Base-by-base conservation (phyloP, 495 filamentous ascomycete genomes). In the Polyplosphaeria fusca region DNA sequence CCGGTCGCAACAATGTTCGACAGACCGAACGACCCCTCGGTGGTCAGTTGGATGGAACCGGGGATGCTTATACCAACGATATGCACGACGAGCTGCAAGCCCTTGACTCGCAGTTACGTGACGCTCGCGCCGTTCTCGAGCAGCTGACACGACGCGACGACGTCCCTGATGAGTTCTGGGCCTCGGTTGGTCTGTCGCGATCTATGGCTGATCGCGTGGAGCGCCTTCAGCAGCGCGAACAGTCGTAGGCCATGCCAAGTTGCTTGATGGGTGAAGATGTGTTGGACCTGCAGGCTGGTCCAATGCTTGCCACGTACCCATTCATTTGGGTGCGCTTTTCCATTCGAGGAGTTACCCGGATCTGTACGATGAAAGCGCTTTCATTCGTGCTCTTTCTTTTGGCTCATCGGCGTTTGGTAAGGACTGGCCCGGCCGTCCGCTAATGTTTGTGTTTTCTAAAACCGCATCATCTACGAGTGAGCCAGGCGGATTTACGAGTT, bases 121-220 rank as follows among this genome's bases (percentile, higher is more conserved):
- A 80, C 32, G 84, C 89, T 82, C 84, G 85, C 59, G 74, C 77
- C 26, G 82, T 92, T 19, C 73, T 91, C 49, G 77, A 82, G 58
- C 75, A 80, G 25, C 75, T 91, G 57, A 79, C 82, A 43, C 74
- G 80, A 9, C 73, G 86, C 7, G 78, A 85, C 61, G 85, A 89
- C 63, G 82, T 90, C 55, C 84, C 86, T 0, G 86, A 89, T 43
- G 79, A 85, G 45, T 88, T 84, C 83, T 92, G 88, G 88, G 80
- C 79, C 43, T 79, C 81, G 58, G 85, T 81, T 53, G 87, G 87
- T 3, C 74, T 91, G 44, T 81, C 76, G 55, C 51, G 47, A 12
- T 25, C 57, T 4, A 5, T 56, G n/a, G 38, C 46, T 14, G 56
- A 56, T 20, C 54, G 49, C 22, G 28, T 63, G 7, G 52, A 58